Base-by-base conservation (phyloP, 192 early-diverging fungal species). In the Physocladia obscura region DNA sequence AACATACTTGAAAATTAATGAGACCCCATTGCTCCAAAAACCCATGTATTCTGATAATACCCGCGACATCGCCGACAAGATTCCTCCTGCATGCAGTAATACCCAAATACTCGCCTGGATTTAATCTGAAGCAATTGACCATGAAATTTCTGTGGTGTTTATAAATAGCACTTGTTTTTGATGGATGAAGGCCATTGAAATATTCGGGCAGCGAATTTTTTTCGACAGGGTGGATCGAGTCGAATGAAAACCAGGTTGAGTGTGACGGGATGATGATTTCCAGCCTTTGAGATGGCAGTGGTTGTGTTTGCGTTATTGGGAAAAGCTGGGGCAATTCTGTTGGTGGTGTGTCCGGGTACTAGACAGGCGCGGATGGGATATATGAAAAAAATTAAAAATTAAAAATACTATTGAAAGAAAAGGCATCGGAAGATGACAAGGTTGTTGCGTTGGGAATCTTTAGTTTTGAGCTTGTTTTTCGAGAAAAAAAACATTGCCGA, bases 1-100 rank as follows among this genome's bases (percentile, higher is more conserved):
- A 19, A 15, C 48, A 55, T 75, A 93, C 92, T 84, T 99, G 94
- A 77, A 96, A 94, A 77, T 99, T 99, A 71, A 99, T 93, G 40
- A 99, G 81, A 1, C 97, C 97, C 97, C 97, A 99, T 73, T 98
- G 95, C 79, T 99, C 96, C 48, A 99, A 81, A 62, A 99, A 96
- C 4, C 93, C 93, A 77, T 99, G 97, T 3, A 99, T 94, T 50
- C 95, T 82, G 77, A 98, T 94, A 55, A 99, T 95, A 2, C 95
- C 94, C 73, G 96, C 97, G 3, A 99, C 97, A 80, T 99, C 97
- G 30, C 97, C 97, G 0, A 94, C 95, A 65, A 99, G 81, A 77
- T 98, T 97, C 31, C 97, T 81, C 51, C 96, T 78, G 78, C 93
- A 96, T 1, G 97, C 97, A 1, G 97, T 99, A 17, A 99, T 93